Percentiles rank a stretch among this genome's conserved stretches.
phyloP scores from a whole-genome alignment of 2,329 filamentous ascomycete species.

The Phialophora macrospora region DNA sequence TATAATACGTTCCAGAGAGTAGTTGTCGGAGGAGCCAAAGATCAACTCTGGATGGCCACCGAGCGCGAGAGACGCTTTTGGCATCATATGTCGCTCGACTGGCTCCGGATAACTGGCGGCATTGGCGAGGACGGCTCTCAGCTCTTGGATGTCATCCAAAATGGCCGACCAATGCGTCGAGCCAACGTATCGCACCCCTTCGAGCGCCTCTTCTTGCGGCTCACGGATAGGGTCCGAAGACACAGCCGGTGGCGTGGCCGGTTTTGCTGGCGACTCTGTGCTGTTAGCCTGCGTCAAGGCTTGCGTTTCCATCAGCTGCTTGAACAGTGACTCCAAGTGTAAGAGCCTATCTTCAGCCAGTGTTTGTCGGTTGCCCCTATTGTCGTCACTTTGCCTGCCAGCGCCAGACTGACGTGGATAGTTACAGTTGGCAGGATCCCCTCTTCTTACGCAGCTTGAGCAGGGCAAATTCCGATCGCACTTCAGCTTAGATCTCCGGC shows the following conservation, averaged over 20 bases:
- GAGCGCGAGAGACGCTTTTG: background rate
- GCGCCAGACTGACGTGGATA: constrained; percentile 62
- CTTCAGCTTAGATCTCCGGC: constrained; percentile 50
- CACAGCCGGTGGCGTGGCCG: background rate
- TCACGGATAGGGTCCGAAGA: background rate
- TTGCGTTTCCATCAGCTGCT: constrained; percentile 28
- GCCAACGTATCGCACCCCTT: constrained; percentile 43
- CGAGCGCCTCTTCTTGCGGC: background rate
- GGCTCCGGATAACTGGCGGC: background rate
- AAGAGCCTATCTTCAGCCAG: constrained; percentile 30
- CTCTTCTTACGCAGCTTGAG: constrained; percentile 67
- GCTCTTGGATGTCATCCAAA: constrained; percentile 42
- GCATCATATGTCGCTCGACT: background rate
- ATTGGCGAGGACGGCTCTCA: constrained; percentile 24
- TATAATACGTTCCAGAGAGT: constrained; percentile 25
- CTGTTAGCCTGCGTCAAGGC: background rate
- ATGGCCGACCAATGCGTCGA: constrained; percentile 51
- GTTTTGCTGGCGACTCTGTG: constrained; percentile 4
- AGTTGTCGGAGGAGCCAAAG: constrained; percentile 25
- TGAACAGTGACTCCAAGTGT: constrained; percentile 30
- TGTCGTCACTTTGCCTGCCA: background rate
- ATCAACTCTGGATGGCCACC: constrained; percentile 19
- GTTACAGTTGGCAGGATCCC: constrained; percentile 77
- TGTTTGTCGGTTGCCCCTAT: constrained; percentile 2
- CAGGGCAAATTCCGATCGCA: constrained; percentile 48